Conservation (phyloP, 768 basidiomycete species). For the Galerina marginata region DNA sequence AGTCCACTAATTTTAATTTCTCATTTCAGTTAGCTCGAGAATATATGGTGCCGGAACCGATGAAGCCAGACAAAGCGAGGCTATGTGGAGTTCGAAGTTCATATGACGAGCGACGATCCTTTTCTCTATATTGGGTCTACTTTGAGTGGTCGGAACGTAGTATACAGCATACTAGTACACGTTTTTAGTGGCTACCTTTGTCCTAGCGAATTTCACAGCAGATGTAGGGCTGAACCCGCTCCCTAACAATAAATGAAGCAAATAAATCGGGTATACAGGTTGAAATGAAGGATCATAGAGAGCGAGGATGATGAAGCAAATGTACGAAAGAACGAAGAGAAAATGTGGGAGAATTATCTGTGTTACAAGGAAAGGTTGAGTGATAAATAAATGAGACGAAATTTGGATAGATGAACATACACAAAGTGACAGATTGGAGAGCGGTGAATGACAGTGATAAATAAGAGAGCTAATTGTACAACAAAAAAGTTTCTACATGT, state of each 20-base stretch:
- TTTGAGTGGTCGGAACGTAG: conserved; percentile 1
- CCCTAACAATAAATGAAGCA: conserved; percentile 18
- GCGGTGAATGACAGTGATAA: neutral
- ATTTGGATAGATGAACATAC: conserved; percentile 1
- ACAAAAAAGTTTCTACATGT: neutral
- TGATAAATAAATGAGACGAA: neutral
- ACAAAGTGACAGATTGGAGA: conserved; percentile 13
- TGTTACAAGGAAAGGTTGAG: neutral
- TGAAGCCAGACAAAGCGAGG: conserved; percentile 55
- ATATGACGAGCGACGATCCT: conserved; percentile 33
- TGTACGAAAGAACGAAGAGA: neutral
- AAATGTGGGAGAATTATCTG: neutral
- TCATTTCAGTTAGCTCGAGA: conserved; percentile 49
- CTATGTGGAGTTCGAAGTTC: conserved; percentile 58
- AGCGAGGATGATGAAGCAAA: conserved; percentile 3
- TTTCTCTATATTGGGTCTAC: conserved; percentile 1
- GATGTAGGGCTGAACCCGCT: conserved; percentile 13
- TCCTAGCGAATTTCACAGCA: conserved; percentile 1
- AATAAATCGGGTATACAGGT: conserved; percentile 20
- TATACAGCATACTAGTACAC: conserved; percentile 10
- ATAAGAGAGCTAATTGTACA: conserved; percentile 1
- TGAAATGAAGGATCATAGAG: conserved; percentile 15
- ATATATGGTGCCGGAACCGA: conserved; percentile 53
- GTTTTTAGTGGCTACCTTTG: conserved; percentile 10
- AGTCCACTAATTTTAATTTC: conserved; percentile 13